Evolutionary conservation across 352 stramenopile species (phyloP), one percentile per base, ranked within the genome.

Genomic region (Elongisporangium senticosum): DNA sequence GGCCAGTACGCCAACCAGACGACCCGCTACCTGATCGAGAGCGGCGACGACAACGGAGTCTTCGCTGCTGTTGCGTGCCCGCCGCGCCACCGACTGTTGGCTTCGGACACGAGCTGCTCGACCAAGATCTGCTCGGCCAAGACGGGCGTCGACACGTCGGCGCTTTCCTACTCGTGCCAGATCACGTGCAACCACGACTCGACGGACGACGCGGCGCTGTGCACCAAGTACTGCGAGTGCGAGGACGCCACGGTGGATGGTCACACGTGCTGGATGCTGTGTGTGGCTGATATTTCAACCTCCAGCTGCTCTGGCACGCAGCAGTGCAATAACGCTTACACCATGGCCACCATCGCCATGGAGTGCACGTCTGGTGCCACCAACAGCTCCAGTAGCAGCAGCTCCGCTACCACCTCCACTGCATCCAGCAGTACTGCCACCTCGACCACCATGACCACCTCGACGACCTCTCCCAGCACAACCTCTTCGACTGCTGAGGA

Each of bases 251-350:
- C 57, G 1, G 74, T 49, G 10, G 61, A 53, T 0, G 75, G 62
- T 11, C 77, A 73, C 17, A 69, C 56, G 1, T 86, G 75, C 62
- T 86, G 75, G 75, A 86, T 86, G 75, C 56, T 86, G 47, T 86
- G 75, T 51, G 75, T 86, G 17, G 71, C 77, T 22, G 77, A 85
- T 28, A 51, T 85, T 14, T 63, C 62, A 13, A 54, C 64, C 7
- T 68, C 77, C 22, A 68, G 76, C 11, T 84, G 75, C 64, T 62
- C 70, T 0, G 72, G 75, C 26, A 63, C 72, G 53, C 75, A 84
- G 59, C 57, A 72, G 53, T 84, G 75, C 60, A 84, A 84, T 55
- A 64, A 65, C 37, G 72, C 62, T 7, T 59, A 21, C 20, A 68
- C 63, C 3, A 53, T 71, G 63, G 69, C 73, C 21, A 69, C 62